Evolutionary conservation across 176 grass and related monocot species (phyloP), one percentile per base, ranked within the genome.

Genomic region (Musa schizocarpa): DNA sequence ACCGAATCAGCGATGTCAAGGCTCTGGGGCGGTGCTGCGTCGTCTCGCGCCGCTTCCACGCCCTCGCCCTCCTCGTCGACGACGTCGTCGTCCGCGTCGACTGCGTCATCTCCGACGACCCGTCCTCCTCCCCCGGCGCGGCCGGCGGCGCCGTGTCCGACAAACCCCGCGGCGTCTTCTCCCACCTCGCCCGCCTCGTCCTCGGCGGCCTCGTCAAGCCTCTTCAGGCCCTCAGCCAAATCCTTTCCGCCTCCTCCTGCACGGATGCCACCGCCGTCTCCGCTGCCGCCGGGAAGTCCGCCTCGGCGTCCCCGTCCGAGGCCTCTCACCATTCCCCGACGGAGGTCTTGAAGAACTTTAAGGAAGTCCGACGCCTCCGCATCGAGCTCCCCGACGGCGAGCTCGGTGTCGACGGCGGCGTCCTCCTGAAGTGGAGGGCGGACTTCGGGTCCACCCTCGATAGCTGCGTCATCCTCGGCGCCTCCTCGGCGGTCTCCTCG

Each of bases 301-400:
- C 50, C 5, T 69, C 66, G 12, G n/a, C 54, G 13, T 77, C 59
- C 6, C 52, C 75, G 2, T 52, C 67, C 13, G 58, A 77, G 19
- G 49, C 72, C 55, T 73, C 78, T 20, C 78, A 73, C 69, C 78
- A 73, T 49, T 80, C 78, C 48, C 78, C 78, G 22, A 29, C 69
- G 1, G 56, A 80, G 49, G 69, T 80, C n/a, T n/a, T 80, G 69
- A 80, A 63, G 78, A 80, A 73, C 69, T 80, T 80, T 23, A 65
- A 72, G 56, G 69, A 64, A 56, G 51, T 80, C 57, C 78, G 78
- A 23, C 54, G 56, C 56, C 55, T 80, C 9, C 56, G 78, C 43
- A 80, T 80, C 34, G 78, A 80, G 55, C 78, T 80, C 57, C 78
- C 78, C 2, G 48, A 49, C 14, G 78, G 78, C 14, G 78, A 80